These are phyloP conservation scores for Cytidiella melzeri DNA, from an alignment of 768 basidiomycete species.

Conservation along the genomic window DNA sequence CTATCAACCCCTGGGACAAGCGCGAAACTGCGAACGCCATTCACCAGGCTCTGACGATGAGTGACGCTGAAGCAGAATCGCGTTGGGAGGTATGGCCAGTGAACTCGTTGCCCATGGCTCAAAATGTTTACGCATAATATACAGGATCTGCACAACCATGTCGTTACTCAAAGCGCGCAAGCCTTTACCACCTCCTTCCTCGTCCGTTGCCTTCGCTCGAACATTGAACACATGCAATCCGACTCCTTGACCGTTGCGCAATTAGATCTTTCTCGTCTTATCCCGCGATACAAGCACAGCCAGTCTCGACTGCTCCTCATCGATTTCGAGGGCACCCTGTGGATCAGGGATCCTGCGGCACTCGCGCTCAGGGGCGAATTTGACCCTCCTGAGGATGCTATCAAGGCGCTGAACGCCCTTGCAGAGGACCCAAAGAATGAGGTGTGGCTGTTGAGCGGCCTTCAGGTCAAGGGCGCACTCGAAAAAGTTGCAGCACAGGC, in stretches of 20 bases:
- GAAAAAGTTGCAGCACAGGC: conserved; percentile 55
- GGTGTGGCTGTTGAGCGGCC: conserved; percentile 78
- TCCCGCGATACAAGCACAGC: conserved; percentile 64
- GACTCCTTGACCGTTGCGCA: conserved; percentile 32
- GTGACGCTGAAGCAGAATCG: conserved; percentile 58
- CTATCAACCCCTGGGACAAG: conserved; percentile 82
- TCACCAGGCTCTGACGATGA: conserved; percentile 72
- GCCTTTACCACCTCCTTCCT: conserved; percentile 78
- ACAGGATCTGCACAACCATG: conserved; percentile 75
- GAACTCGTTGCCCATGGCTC: neutral
- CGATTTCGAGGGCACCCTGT: conserved; percentile 79
- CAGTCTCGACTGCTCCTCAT: conserved; percentile 59
- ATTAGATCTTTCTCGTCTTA: conserved; percentile 43
- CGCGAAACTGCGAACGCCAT: conserved; percentile 83
- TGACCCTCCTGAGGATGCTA: conserved; percentile 30
- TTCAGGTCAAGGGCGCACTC: conserved; percentile 56
- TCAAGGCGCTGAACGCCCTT: conserved; percentile 51
- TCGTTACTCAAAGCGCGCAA: conserved; percentile 82
- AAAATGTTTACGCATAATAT: neutral
- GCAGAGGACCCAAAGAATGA: conserved; percentile 63
- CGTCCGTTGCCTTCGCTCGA: conserved; percentile 63
- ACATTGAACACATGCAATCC: conserved; percentile 55
- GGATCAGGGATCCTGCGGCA: conserved; percentile 47
- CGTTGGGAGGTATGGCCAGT: conserved; percentile 64
- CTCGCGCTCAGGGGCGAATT: conserved; percentile 22